Evolutionary conservation across 1,284 basidiomycete genomes (phyloP).

Genomic region (Pascua sp.): DNA sequence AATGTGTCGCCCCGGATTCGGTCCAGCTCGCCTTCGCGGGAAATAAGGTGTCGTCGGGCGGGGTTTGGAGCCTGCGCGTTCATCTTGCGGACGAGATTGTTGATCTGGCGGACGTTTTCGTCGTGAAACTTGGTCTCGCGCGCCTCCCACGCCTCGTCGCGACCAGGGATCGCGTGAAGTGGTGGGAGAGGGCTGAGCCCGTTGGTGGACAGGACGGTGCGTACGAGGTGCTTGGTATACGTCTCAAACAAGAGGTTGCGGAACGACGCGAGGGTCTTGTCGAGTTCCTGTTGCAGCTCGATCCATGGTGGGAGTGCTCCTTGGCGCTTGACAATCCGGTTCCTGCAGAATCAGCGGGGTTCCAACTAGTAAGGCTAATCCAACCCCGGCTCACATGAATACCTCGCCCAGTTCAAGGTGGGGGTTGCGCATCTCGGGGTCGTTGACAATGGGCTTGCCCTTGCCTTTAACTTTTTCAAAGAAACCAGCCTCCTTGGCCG

Average conservation of each 20-base stretch:
- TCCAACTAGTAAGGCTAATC: too few species aligned
- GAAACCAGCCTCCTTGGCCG: conserved; percentile 56
- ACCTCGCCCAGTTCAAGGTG: conserved; percentile 64
- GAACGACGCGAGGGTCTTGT: conserved; percentile 60
- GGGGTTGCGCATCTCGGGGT: conserved; percentile 70
- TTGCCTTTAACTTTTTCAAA: conserved; percentile 71
- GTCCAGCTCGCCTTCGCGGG: conserved; percentile 59
- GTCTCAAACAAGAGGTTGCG: conserved; percentile 57
- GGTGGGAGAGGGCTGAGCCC: conserved; percentile 47
- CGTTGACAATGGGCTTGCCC: conserved; percentile 64
- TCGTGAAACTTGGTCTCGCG: conserved; percentile 69
- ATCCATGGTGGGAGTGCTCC: conserved; percentile 89
- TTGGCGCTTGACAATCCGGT: conserved; percentile 78
- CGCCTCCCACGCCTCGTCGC: conserved; percentile 70
- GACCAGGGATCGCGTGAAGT: conserved; percentile 54
- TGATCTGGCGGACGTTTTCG: conserved; percentile 65
- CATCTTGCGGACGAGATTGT: conserved; percentile 69
- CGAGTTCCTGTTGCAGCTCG: conserved; percentile 69
- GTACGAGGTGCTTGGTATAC: conserved; percentile 58
- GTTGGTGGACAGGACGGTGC: conserved; percentile 54
- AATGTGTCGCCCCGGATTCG: conserved; percentile 56
- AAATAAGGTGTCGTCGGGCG: conserved; percentile 62
- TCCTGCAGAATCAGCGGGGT: conserved; percentile 49
- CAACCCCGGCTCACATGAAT: conserved; percentile 54
- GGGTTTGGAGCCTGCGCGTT: conserved; percentile 74